Conservation (phyloP, 23 red algal genomes). For the Cyanidium caldarium region DNA sequence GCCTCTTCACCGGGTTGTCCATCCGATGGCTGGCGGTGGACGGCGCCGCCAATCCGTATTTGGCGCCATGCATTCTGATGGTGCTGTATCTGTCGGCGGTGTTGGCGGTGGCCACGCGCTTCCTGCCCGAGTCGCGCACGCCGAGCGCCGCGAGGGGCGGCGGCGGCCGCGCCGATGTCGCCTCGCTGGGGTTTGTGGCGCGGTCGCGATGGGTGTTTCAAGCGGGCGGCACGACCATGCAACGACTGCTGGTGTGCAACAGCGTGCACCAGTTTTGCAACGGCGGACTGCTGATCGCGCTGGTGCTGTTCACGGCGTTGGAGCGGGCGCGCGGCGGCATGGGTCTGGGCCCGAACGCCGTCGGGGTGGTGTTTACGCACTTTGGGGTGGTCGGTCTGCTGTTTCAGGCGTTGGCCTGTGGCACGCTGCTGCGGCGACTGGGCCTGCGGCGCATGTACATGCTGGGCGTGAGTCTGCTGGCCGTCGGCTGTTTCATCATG, state of each 20-base stretch:
- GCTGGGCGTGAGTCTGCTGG: constrained; percentile 7
- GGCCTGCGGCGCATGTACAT: constrained; percentile 12
- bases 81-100: background rate
- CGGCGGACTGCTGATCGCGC: constrained; percentile 11
- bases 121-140: constrained; percentile 11
- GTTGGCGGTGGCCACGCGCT: background rate
- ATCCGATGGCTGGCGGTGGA: background rate
- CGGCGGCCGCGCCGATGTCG: background rate
- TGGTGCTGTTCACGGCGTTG: constrained; percentile 12
- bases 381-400: constrained; percentile 13
- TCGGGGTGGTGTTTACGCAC: constrained; percentile 12
- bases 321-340: background rate
- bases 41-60: constrained; percentile 8
- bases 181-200: background rate
- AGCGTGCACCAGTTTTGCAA: constrained; percentile 15
- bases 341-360: constrained; percentile 9
- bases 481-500: background rate
- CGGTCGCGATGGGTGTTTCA: background rate
- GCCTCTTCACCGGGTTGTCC: constrained; percentile 6
- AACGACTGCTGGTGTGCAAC: constrained; percentile 10
- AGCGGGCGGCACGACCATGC: background rate
- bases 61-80: constrained; percentile 1
- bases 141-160: background rate
- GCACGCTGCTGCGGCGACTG: background rate
- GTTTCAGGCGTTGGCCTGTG: background rate